phyloP scores from a whole-genome alignment of 495 filamentous ascomycete genomes.

The Parathielavia appendiculata region DNA sequence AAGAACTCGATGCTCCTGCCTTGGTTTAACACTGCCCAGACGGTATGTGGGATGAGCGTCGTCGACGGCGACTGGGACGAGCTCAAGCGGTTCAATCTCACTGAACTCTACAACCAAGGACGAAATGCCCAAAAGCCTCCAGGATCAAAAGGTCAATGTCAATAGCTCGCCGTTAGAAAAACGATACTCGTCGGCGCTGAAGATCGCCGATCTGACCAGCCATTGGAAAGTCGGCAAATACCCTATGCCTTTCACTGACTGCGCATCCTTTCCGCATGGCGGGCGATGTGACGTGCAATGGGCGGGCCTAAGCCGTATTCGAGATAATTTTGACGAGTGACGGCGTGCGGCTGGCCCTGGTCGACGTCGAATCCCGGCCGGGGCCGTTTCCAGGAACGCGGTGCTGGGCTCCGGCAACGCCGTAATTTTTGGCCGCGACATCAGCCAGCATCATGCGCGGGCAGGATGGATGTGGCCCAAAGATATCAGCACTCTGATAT shows the following conservation, averaged over 20 bases:
- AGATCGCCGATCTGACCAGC: no score
- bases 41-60: constrained; percentile 44
- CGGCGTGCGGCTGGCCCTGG: constrained; percentile 10
- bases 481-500: no score
- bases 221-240: background rate
- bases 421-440: background rate
- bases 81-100: constrained; percentile 45
- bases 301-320: constrained; percentile 42
- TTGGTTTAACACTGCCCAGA: constrained; percentile 24
- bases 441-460: background rate
- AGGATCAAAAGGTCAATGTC: constrained; percentile 1
- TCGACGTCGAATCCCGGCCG: background rate
- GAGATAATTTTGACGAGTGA: constrained; percentile 44
- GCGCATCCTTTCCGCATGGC: background rate
- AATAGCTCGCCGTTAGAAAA: background rate
- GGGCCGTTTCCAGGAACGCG: constrained; percentile 4
- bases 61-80: constrained; percentile 49
- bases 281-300: constrained; percentile 13
- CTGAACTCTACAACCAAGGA: constrained; percentile 39
- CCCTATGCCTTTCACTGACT: background rate
- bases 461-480: no score
- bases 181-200: no score
- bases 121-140: constrained; percentile 19
- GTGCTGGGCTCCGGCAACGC: background rate
- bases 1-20: background rate